A percentile compares a stretch with the other conserved stretches of the same genome.
phyloP scores from a whole-genome alignment of 2,329 filamentous ascomycete genomes.

The Pseudogymnoascus sp. region DNA sequence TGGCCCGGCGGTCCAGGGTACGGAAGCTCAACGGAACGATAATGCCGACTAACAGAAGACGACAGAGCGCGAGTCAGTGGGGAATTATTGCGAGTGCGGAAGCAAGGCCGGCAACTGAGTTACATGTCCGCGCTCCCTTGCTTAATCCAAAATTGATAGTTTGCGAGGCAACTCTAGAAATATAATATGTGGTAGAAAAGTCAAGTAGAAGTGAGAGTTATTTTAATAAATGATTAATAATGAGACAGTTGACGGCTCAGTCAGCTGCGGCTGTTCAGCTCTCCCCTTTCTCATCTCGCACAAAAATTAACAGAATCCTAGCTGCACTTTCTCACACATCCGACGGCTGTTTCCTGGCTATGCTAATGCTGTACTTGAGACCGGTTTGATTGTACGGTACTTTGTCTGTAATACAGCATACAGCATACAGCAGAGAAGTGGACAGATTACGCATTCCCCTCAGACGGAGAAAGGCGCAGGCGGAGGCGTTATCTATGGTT shows the following conservation, averaged over 20 bases:
- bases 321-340: not conserved
- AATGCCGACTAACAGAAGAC: not conserved
- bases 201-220: not conserved
- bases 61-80: not conserved
- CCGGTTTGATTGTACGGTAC: not conserved
- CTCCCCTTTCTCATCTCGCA: not conserved
- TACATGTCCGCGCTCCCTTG: not conserved
- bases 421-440: not conserved
- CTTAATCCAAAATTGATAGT: not conserved
- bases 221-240: not conserved
- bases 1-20: not conserved
- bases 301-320: not conserved
- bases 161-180: not conserved
- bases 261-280: conserved; percentile 4
- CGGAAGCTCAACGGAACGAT: not conserved
- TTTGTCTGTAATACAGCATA: not conserved
- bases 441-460: not conserved
- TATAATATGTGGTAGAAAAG: not conserved
- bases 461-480: not conserved
- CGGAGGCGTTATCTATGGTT: not conserved
- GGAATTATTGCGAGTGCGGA: not conserved
- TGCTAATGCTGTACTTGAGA: not conserved
- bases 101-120: not conserved
- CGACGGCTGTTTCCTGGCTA: not conserved
- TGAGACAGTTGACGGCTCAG: not conserved